Conservation (phyloP, 768 basidiomycete genomes). For the Pleurotus tuoliensis region DNA sequence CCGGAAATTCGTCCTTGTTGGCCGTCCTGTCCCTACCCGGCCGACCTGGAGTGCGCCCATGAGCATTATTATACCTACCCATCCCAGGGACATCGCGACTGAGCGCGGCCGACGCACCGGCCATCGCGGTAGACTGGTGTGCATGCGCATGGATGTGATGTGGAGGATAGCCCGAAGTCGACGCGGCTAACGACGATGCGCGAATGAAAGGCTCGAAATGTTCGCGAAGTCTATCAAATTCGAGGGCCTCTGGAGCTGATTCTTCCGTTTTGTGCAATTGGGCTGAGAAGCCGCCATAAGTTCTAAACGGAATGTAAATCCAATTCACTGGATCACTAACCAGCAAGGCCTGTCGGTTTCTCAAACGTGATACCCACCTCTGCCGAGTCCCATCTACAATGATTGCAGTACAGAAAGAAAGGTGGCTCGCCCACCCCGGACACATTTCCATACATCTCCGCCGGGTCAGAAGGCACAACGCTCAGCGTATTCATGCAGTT, state of each 20-base stretch:
- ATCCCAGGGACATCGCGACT: slow-evolving; percentile 85
- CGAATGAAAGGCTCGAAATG: slow-evolving; percentile 96
- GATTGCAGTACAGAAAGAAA: slow-evolving; percentile 87
- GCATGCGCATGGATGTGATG: slow-evolving; percentile 75
- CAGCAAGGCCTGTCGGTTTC: slow-evolving; percentile 92
- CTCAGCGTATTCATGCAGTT: slow-evolving; percentile 86
- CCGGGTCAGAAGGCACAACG: slow-evolving; percentile 87
- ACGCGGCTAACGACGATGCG: slow-evolving; percentile 71
- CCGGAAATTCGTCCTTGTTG: slow-evolving; percentile 74
- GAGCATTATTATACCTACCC: slow-evolving; percentile 64
- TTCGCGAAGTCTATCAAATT: slow-evolving; percentile 93
- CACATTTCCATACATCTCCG: slow-evolving; percentile 55
- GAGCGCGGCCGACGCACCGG: slow-evolving; percentile 85
- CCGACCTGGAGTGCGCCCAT: slow-evolving; percentile 40
- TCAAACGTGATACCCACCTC: slow-evolving; percentile 92
- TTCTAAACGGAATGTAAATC: neutral
- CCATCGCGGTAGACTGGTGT: slow-evolving; percentile 67
- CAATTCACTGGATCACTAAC: slow-evolving; percentile 37
- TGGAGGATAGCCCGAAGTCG: slow-evolving; percentile 47
- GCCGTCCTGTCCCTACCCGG: slow-evolving; percentile 58
- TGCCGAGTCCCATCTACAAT: slow-evolving; percentile 93
- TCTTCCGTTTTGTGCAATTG: slow-evolving; percentile 92
- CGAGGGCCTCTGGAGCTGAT: slow-evolving; percentile 75
- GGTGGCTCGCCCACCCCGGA: slow-evolving; percentile 76
- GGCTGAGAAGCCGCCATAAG: slow-evolving; percentile 41